Base-by-base conservation (phyloP, 441 rosid species). In the Eruca vesicaria region DNA sequence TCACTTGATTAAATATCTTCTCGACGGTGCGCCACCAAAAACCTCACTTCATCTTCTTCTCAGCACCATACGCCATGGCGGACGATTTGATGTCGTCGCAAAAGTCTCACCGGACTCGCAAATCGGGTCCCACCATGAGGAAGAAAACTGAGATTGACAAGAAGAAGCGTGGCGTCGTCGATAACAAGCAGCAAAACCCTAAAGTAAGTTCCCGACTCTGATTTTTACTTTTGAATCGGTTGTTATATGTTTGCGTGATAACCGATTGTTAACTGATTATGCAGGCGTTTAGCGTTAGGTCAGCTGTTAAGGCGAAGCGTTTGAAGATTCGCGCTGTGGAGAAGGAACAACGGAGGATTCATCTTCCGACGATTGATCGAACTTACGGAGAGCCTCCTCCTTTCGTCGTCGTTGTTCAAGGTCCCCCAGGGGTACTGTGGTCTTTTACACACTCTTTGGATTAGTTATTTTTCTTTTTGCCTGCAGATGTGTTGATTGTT, bases 261-360 rank as follows among this genome's bases (percentile, higher is more conserved):
- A 48, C 69, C 19, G 67, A 45, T 9, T 52, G 23, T 48, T 19
- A 6, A 28, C 31, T 71, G 58, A 33, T 18, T 16, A 12, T 28
- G 55, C 55, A 90, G 95, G 97, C 97, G 10, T 95, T 87, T 78
- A 84, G 84, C 43, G 84, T 86, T 68, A 80, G 64, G 9, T 95
- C 99, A 14, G 76, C 82, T 63, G 83, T 78, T 21, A 91, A 84
- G 80, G 95, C 91, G 43, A 87, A 90, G 86, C 82, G 86, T 7
- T 73, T 88, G 72, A 88, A 89, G 78, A 68, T 90, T 15, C 96
- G 86, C 14, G 26, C 93, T 7, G 88, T 82, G 26, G 99, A 95
- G 84, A 91, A 89, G 85, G 98, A 95, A 78, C 98, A 95, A 84
- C 84, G 88, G 6, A 78, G 89, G 79, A 89, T 93, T 82, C 99